phyloP scores from a whole-genome alignment of 1,284 basidiomycete species.

The Naganishia liquefaciens region DNA sequence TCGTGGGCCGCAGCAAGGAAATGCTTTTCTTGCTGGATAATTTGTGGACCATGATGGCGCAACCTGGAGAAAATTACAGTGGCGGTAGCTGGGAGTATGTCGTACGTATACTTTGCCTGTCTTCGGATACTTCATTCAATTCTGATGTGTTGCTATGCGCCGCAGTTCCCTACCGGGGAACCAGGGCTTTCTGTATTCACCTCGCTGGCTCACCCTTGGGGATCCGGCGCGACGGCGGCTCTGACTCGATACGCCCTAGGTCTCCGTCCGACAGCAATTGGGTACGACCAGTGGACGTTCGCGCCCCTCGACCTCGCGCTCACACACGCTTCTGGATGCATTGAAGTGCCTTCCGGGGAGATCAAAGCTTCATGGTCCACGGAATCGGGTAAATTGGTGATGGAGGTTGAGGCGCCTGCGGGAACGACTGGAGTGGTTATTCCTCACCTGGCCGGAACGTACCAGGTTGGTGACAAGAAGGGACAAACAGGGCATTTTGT shows the following conservation, averaged over 20 bases:
- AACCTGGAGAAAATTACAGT: slow-evolving; percentile 2
- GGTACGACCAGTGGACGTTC: slow-evolving; percentile 4
- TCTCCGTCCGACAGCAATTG: slow-evolving; percentile 7
- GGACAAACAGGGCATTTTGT: slow-evolving; percentile 10
- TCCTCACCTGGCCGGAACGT: slow-evolving; percentile 9
- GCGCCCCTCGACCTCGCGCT: slow-evolving; percentile 1
- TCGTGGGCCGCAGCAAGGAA: not conserved
- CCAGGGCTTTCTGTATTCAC: slow-evolving; percentile 11
- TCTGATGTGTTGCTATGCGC: no score
- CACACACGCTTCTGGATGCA: not conserved
- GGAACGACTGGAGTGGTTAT: slow-evolving; percentile 8
- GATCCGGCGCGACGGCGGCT: slow-evolving; percentile 3
- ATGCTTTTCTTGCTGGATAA: slow-evolving; percentile 6
- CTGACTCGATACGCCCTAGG: slow-evolving; percentile 8
- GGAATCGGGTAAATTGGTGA: slow-evolving; percentile 8
- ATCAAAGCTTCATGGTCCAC: slow-evolving; percentile 8
- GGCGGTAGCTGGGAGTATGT: slow-evolving; percentile 13
- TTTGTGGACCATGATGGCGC: slow-evolving; percentile 10
- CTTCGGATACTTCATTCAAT: not conserved
- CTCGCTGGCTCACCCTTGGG: slow-evolving; percentile 8
- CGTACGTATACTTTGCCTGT: not conserved
- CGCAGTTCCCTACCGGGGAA: slow-evolving; percentile 4
- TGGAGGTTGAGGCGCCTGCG: slow-evolving; percentile 1
- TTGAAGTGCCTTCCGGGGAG: not conserved
- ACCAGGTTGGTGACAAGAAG: slow-evolving; percentile 6